Evolutionary conservation across 1,284 basidiomycete species (phyloP).

Genomic region (Ganoderma resinaceum): DNA sequence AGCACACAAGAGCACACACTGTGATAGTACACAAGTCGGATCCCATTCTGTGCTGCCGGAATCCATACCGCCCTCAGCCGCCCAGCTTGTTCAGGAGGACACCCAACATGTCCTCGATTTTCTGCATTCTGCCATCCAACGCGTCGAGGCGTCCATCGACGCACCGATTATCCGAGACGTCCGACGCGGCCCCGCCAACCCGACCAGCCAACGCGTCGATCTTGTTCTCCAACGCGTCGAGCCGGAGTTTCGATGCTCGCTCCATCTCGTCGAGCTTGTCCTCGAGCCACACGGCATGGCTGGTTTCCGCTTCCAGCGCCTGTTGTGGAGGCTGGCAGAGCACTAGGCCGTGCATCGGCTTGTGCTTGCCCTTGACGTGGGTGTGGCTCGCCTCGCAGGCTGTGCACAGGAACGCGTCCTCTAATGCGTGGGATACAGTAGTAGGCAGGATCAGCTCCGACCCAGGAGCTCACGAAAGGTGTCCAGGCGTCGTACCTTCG

Average conservation of each 20-base stretch:
- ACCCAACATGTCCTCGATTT: constrained; percentile 9
- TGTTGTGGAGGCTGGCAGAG: constrained; percentile 21
- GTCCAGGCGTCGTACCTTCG: no score
- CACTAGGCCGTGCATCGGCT: constrained; percentile 26
- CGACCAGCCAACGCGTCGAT: constrained; percentile 4
- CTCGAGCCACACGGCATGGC: constrained; percentile 18
- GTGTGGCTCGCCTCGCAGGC: constrained; percentile 19
- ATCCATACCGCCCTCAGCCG: background rate
- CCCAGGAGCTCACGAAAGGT: no score
- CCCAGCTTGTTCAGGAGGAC: background rate
- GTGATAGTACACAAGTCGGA: no score
- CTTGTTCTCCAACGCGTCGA: constrained; percentile 21
- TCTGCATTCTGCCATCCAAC: constrained; percentile 6
- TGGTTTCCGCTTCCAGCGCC: constrained; percentile 7
- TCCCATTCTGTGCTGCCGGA: no score
- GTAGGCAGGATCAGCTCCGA: background rate
- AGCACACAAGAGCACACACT: no score
- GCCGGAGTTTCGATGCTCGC: constrained; percentile 13
- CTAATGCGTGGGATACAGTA: background rate
- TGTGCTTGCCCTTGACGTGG: constrained; percentile 21
- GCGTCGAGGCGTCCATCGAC: constrained; percentile 1
- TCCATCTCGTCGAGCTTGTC: constrained; percentile 16
- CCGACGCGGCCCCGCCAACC: background rate
- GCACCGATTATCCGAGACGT: background rate
- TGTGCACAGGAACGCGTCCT: constrained; percentile 25